Evolutionary conservation across 257 asterid species (phyloP), one percentile per base, ranked within the genome.

Genomic region (Verbascum thapsus): DNA sequence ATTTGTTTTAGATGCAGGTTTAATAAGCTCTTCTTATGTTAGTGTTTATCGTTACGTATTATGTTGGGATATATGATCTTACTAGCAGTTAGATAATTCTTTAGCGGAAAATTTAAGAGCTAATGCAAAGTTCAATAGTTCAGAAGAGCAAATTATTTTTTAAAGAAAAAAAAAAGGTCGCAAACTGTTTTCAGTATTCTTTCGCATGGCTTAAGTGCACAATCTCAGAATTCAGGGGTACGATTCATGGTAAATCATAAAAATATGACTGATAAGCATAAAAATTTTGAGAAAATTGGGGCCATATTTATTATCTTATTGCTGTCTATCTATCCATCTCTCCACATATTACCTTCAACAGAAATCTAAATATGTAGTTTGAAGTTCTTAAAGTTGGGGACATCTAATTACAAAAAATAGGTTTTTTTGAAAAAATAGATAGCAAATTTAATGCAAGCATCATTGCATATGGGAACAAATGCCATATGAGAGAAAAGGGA

Each of bases 171-270:
- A 45, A 16, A 23, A 3, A 2, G 39, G 37, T 35, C 7, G 22
- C 15, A 68, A 49, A 40, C 47, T 15, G 43, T 15, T 38, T 7
- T 49, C 15, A 3, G 40, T 41, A 19, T 10, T 9, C 47, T 10
- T 32, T 56, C 43, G 12, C 65, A 39, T 42, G 47, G 44, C 41
- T 52, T 37, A 61, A 22, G 30, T 41, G 50, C 61, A 47, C 41
- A 34, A 37, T 38, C 51, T n/a, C n/a, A n/a, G n/a, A n/a, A 26
- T 26, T 43, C 64, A 22, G 8, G 30, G 35, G 34, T 20, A n/a
- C n/a, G 18, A 57, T 45, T 10, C n/a, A 32, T 38, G 50, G 57
- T 15, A 17, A 40, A 54, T 13, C 41, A 13, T 4, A 53, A 40
- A 32, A 51, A 11, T 53, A 23, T 17, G 22, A 17, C 11, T 15